phyloP scores from a whole-genome alignment of 306 rosid genomes.

The Spatholobus suberectus region DNA sequence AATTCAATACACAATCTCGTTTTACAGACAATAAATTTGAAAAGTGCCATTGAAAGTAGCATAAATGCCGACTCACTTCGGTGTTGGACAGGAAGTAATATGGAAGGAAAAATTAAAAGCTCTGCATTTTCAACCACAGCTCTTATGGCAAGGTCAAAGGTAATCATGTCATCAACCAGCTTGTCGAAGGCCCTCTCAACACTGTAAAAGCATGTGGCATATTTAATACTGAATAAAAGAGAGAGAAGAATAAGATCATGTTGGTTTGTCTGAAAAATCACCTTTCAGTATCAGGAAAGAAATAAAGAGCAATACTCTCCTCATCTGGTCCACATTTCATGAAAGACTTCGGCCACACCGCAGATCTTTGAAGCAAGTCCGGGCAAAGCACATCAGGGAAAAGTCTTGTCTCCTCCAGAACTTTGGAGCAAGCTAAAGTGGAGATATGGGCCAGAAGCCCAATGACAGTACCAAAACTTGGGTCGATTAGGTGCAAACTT shows the following conservation, averaged over 20 bases:
- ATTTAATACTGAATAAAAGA: neutral
- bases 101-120: constrained; percentile 73
- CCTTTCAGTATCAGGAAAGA: constrained; percentile 73
- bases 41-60: neutral
- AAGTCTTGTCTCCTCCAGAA: constrained; percentile 53
- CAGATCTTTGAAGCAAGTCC: constrained; percentile 52
- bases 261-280: constrained; percentile 37
- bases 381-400: constrained; percentile 53
- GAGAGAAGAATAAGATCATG: neutral
- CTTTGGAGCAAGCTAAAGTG: constrained; percentile 65
- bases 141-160: constrained; percentile 64
- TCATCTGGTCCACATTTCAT: constrained; percentile 51
- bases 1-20: neutral
- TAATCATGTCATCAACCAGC: constrained; percentile 56
- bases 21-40: constrained; percentile 14
- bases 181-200: constrained; percentile 50
- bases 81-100: constrained; percentile 47
- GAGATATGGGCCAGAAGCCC: constrained; percentile 70
- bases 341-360: constrained; percentile 75
- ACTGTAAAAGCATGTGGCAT: constrained; percentile 36
- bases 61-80: constrained; percentile 55
- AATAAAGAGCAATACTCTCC: constrained; percentile 65
- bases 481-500: constrained; percentile 45
- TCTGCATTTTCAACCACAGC: constrained; percentile 58
- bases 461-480: constrained; percentile 6